Base-by-base conservation (phyloP, 306 rosid species). In the Medicago ruthenica region DNA sequence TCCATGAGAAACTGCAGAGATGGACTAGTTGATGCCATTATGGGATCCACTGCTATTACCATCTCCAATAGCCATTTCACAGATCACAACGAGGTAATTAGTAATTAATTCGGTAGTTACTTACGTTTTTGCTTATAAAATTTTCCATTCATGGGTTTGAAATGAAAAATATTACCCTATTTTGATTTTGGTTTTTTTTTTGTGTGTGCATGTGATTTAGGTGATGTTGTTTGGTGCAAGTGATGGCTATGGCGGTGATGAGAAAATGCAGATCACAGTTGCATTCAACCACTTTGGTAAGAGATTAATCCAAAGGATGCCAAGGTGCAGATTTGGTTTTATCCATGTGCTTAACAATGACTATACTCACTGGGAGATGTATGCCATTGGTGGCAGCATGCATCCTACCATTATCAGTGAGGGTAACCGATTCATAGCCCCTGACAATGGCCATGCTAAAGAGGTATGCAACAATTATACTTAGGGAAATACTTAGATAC, bases 271-370 rank as follows among this genome's bases (percentile, higher is more conserved):
- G 79, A 48, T 94, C 18, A 94, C 97, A 0, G 13, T 94, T 53
- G 97, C 96, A 59, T 94, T 94, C 92, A 91, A 94, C 84, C 91
- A 91, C 83, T 91, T 89, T 20, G 98, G 98, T 2, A 65, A 73
- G 76, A 92, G 93, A 85, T 82, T 94, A 74, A 47, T 83, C 67
- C 98, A 94, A 74, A 86, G 98, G 83, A 91, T 94, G 96, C 96
- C 98, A 14, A 88, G 96, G 82, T 80, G 87, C 76, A 81, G 97
- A 76, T 84, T 57, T 76, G 98, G 97, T 21, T 94, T 91, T 69
- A 2, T 91, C 79, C 97, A 94, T 63, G 87, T 91, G 1, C 88
- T 94, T 39, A 94, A 94, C 87, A 94, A 94, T 48, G 94, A 90
- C 78, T 94, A 91, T 83, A 89, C 89, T 60, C 94, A 88, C 21